Conservation (phyloP, 345 rosid species). For the Gossypium mustelinum region DNA sequence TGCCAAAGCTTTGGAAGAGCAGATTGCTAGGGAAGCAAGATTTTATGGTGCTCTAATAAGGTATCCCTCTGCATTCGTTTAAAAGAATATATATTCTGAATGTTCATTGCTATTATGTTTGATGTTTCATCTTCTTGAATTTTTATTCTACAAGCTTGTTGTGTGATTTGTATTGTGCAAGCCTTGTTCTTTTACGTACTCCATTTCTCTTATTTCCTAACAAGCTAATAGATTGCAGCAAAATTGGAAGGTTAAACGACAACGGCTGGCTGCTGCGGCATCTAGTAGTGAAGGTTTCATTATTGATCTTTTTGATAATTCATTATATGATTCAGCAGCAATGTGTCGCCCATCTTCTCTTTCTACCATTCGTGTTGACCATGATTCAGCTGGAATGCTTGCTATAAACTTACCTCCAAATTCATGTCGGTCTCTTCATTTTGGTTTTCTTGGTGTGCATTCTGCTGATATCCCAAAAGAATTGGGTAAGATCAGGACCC, state of each 20-base stretch:
- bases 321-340: conserved; percentile 45
- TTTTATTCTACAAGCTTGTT: conserved; percentile 2
- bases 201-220: conserved; percentile 19
- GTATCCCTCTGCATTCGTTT: conserved; percentile 28
- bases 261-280: conserved; percentile 57
- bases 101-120: neutral
- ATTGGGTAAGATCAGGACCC: conserved; percentile 30
- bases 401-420: conserved; percentile 76
- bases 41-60: conserved; percentile 96
- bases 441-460: conserved; percentile 68
- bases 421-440: conserved; percentile 61
- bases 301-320: conserved; percentile 76
- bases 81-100: conserved; percentile 8
- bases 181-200: conserved; percentile 10
- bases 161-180: neutral
- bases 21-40: conserved; percentile 78
- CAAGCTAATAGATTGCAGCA: conserved; percentile 82
- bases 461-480: conserved; percentile 27
- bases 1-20: conserved; percentile 79
- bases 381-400: conserved; percentile 88
- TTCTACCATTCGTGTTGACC: conserved; percentile 70
- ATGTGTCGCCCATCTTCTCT: conserved; percentile 56
- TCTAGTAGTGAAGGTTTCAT: conserved; percentile 81
- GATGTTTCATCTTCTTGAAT: neutral
- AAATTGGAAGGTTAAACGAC: conserved; percentile 96